Base-by-base conservation (phyloP, 2,329 filamentous ascomycete genomes). In the Chlorencoelia australis region DNA sequence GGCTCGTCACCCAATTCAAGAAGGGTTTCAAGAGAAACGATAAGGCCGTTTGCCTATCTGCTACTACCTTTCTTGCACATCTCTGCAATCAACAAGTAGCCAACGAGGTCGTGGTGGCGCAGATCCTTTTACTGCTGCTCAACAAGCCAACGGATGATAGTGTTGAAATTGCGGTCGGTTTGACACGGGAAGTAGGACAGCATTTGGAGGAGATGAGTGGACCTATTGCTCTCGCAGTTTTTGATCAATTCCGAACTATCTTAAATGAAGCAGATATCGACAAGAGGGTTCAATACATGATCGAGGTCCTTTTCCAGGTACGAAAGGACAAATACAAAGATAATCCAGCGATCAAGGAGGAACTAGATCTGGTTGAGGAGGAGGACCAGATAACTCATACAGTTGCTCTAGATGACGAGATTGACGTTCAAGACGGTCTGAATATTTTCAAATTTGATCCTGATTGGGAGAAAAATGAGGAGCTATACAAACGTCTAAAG, bases 261-360 rank as follows among this genome's bases (percentile, higher is more conserved):
- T 67, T 98, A 7, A 89, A 98, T 64, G 91, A 98, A 60, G 87
- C 87, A 29, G 88, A 91, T 55, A 94, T 98, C 58, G 89, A 96
- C 57, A 95, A 94, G 68, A 75, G 91, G 46, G 88, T 89, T n/a
- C 91, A 98, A 63, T 98, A 96, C 62, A 94, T 94, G 84, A 89
- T 98, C 39, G 91, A 98, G 59, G 91, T 96, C 5, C 65, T 98
- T 28, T 98, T 98, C 59, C 88, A 98, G 63, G 82, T 95, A 38
- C 76, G 91, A 45, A 94, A 95, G 62, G 89, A 96, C 62, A 82
- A 82, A 52, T 98, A 94, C 68, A 94, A 94, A 65, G 87, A 96
- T 53, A 87, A 96, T 52, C 86, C 81, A 13, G 80, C 87, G 1
- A 68, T 96, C 51, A 88, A 79, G 59, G 88, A 95, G 56, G 91